A percentile compares a stretch with the other conserved stretches of the same genome.
Evolutionary conservation across 2,329 filamentous ascomycete species (phyloP).

Genomic region (Colletotrichum gloeosporioides): DNA sequence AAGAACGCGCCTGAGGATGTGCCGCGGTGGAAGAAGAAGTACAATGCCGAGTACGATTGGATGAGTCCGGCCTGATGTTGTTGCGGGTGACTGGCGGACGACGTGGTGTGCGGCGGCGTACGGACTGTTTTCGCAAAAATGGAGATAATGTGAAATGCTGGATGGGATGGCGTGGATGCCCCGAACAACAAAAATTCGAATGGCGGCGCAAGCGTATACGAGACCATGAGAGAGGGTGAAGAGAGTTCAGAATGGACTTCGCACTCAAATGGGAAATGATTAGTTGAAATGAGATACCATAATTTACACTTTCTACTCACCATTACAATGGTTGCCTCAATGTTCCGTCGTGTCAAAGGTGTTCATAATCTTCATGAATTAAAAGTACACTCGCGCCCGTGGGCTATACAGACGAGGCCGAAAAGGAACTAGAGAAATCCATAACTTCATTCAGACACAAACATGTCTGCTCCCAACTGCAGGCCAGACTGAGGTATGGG

Average conservation of each 20-base stretch:
- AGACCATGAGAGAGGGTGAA: background rate
- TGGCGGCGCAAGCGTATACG: background rate
- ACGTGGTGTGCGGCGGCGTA: background rate
- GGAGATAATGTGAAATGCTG: background rate
- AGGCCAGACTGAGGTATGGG: constrained; percentile 27
- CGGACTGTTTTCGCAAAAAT: background rate
- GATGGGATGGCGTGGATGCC: background rate
- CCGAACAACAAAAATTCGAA: background rate
- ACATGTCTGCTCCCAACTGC: constrained; percentile 34
- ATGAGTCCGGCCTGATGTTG: background rate
- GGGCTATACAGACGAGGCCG: constrained; percentile 10
- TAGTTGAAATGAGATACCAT: background rate
- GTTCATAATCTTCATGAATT: constrained; percentile 16
- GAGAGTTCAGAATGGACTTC: background rate
- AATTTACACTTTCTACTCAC: background rate
- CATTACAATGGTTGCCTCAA: background rate
- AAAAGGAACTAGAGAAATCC: constrained; percentile 10
- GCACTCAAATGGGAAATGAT: background rate
- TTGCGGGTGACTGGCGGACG: background rate
- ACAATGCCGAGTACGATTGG: background rate
- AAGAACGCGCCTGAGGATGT: background rate
- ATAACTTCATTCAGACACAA: constrained; percentile 31
- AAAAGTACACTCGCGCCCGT: constrained; percentile 12
- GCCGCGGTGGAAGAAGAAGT: background rate
- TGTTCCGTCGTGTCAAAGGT: background rate